Base-by-base conservation (phyloP, 2,329 filamentous ascomycete genomes). In the Triangularia verruculosa region DNA sequence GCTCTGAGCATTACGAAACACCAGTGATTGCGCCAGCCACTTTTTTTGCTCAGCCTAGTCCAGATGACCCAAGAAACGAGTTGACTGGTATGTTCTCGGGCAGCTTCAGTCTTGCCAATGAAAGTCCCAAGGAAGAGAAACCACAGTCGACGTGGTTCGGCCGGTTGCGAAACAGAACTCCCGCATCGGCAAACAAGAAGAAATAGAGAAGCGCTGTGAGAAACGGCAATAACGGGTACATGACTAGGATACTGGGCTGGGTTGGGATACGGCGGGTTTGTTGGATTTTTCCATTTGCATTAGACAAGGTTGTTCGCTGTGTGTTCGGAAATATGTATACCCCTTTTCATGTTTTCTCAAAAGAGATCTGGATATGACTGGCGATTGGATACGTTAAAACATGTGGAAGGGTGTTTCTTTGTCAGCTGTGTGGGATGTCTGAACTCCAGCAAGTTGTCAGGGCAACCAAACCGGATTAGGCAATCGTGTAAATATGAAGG, bases 11-110 rank as follows among this genome's bases (percentile, higher is more conserved):
- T 17, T 20, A 47, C n/a, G 39, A 47, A 17, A 12, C 39, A 9
- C 39, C 78, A 34, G 75, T 82, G 30, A 87, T 89, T 60, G 82
- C 86, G 63, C 83, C 86, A 55, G 86, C 85, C 1, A 83, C 75
- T n/a, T 84, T 87, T 74, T 88, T 87, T 73, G 85, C 86, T 3
- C 78, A 79, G 1, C 69, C 75, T 12, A 61, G 69, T 20, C 71
- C 75, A 6, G 75, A 76, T 52, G 79, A 80, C 51, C 79, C 81
- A 55, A 72, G 79, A 2, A 79, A 77, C 61, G 74, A 75, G 1
- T 62, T 83, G 61, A 79, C 80, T 0, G 79, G 82, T 28, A 66
- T 82, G 17, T 74, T 83, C 58, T 74, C 73, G 51, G 74, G 77
- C 65, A 78, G 78, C 60, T 82, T 83, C 62, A 78, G 70, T 12